Evolutionary conservation across 176 grass and related monocot genomes (phyloP), one percentile per base, ranked within the genome.

Genomic region (Aegilops speltoides): DNA sequence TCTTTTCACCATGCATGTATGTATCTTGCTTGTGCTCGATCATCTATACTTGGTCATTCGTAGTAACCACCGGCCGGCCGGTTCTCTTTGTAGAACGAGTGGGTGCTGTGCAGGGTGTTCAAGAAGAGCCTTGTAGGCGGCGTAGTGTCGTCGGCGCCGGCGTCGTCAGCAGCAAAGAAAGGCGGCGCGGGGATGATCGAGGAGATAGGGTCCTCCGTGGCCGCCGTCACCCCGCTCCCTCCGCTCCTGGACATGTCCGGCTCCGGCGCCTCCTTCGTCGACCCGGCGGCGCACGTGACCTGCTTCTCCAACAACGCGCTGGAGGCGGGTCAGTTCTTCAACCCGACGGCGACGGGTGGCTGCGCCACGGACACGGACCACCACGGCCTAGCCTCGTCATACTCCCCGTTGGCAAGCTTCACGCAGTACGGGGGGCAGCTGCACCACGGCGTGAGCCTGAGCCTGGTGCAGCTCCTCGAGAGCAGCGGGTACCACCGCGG

Each of bases 71-170:
- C 73, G 41, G 41, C 23, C 71, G 38, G 16, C 16, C 7, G 33
- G 20, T 32, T 36, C 1, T 62, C 23, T 23, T 28, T 3, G 33
- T 60, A 96, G 94, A 96, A 91, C 80, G 94, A 96, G 85, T 96
- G 94, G 94, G 94, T 93, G 75, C 83, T 96, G 73, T 96, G 94
- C 80, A 91, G 91, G 68, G 91, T 96, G 85, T 93, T 93, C 89
- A 87, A 96, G 79, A 96, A 96, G 91, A 84, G 63, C 79, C 73
- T 84, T 1, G n/a, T 10, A 6, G 89, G 68, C 16, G 89, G 68
- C 16, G 63, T 76, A 23, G 85, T 56, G 12, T 33, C 46, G 7
- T 15, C 63, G 19, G 20, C 63, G 26, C 0, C 23, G 23, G 9
- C 57, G 24, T n/a, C 76, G 16, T 1, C 65, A 3, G 83, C 54